Conservation (phyloP, 2,329 filamentous ascomycete genomes). For the Ascochyta lentis region DNA sequence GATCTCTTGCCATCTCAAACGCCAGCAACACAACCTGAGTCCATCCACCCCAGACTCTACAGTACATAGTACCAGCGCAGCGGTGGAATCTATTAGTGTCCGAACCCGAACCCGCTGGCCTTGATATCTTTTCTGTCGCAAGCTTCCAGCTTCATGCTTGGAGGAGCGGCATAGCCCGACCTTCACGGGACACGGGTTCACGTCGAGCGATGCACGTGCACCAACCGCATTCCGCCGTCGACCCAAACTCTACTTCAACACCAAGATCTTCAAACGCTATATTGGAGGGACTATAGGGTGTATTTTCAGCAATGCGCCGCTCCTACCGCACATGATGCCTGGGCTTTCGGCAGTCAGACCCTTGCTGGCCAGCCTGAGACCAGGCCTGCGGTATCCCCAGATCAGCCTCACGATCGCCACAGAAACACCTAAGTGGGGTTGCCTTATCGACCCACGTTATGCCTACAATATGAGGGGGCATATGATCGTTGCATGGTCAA, state of each 20-base stretch:
- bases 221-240: constrained; percentile 1
- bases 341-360: not conserved
- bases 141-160: constrained; percentile 15
- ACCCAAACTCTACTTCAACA: not conserved
- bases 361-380: constrained; percentile 6
- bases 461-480: constrained; percentile 11
- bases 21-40: constrained; percentile 1
- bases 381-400: constrained; percentile 9
- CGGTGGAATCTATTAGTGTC: not conserved
- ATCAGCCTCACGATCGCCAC: constrained; percentile 12
- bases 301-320: not conserved
- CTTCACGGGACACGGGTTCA: constrained; percentile 11
- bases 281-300: not conserved
- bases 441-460: constrained; percentile 7
- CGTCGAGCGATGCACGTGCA: not conserved
- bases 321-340: not conserved
- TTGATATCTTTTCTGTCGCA: not conserved
- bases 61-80: not conserved
- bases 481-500: not conserved
- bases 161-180: constrained; percentile 15
- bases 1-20: constrained; percentile 15
- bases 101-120: not conserved
- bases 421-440: constrained; percentile 14
- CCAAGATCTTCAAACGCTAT: constrained; percentile 5
- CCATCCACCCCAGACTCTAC: not conserved